These are phyloP conservation scores for Castanopsis chinensis DNA, from an alignment of 306 rosid species.

Conservation along the genomic window DNA sequence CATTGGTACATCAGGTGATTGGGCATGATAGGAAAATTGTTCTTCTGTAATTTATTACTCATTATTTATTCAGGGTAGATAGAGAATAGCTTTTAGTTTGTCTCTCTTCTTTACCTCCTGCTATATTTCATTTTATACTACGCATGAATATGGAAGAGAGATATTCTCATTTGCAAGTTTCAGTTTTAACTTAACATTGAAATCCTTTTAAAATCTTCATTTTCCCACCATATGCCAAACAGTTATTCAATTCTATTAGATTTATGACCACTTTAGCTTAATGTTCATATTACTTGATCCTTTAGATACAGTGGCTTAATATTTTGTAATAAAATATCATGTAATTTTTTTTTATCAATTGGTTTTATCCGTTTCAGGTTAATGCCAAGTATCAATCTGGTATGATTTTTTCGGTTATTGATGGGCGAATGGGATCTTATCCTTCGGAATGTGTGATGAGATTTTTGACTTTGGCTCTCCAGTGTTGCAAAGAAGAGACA, in stretches of 20 bases:
- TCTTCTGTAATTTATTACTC: background rate
- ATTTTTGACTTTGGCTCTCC: slow-evolving; percentile 63
- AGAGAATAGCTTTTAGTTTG: background rate
- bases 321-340: background rate
- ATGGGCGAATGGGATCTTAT: slow-evolving; percentile 74
- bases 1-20: background rate
- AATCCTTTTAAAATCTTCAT: background rate
- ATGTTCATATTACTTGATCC: background rate
- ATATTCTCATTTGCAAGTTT: background rate
- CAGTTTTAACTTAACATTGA: background rate
- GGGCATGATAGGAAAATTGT: background rate
- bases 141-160: background rate
- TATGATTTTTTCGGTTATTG: slow-evolving; percentile 63
- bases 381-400: slow-evolving; percentile 64
- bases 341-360: background rate
- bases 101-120: background rate
- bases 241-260: background rate
- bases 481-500: slow-evolving; percentile 70
- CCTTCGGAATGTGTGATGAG: slow-evolving; percentile 74
- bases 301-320: background rate
- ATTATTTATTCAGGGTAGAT: background rate
- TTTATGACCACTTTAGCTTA: background rate
- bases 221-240: background rate
- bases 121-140: background rate
- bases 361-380: slow-evolving; percentile 41